Evolutionary conservation across 306 rosid species (phyloP).

Genomic region (Cicer bijugum): DNA sequence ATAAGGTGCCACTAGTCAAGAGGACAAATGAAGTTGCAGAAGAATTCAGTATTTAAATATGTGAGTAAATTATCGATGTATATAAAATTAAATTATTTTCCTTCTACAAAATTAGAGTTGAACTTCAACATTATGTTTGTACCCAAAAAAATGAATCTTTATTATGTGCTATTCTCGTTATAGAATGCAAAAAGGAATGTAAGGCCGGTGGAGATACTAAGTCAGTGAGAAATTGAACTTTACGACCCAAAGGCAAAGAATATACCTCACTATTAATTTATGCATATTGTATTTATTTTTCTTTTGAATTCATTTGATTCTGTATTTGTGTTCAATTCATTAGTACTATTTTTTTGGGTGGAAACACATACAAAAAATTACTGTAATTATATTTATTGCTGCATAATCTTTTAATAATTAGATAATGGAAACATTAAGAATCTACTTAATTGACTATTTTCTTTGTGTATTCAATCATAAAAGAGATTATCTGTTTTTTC

Average conservation of each 20-base stretch:
- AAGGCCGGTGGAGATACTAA: constrained; percentile 50
- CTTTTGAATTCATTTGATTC: background rate
- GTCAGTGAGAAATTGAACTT: constrained; percentile 40
- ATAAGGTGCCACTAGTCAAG: too few relatives aligned
- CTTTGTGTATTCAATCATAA: too few relatives aligned
- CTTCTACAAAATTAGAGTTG: background rate
- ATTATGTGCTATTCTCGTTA: background rate
- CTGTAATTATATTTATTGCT: too few relatives aligned
- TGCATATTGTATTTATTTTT: background rate
- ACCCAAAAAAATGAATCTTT: background rate
- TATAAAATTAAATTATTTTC: background rate
- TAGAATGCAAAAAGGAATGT: constrained; percentile 55
- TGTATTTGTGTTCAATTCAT: background rate
- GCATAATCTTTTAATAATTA: too few relatives aligned
- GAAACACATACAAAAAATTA: too few relatives aligned
- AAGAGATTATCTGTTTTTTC: too few relatives aligned
- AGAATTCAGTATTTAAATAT: background rate
- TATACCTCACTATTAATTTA: constrained; percentile 25
- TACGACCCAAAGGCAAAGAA: constrained; percentile 32
- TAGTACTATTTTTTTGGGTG: background rate
- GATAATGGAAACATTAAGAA: too few relatives aligned
- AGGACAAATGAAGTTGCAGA: too few relatives aligned
- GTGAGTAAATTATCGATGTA: constrained; percentile 48
- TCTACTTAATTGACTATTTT: too few relatives aligned
- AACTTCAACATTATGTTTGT: background rate